Conservation (phyloP, 169 alveolate species). For the Prorocentrum cordatum region DNA sequence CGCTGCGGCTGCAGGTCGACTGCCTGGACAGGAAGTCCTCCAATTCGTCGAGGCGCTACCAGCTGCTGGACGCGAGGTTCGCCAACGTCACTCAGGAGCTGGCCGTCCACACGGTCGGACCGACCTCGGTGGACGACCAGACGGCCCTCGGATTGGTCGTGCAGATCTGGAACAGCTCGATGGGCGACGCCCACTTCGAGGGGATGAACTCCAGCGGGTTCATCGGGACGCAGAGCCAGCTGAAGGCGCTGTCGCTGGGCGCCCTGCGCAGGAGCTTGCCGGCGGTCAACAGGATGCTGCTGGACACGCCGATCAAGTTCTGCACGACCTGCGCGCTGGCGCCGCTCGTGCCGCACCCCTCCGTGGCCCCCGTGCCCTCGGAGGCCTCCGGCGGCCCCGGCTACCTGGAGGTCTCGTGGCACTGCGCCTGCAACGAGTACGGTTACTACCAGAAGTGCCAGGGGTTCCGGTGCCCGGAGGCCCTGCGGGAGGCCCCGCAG, state of each 20-base stretch:
- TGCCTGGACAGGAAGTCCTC: background rate
- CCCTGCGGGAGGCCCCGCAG: background rate
- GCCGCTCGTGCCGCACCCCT: constrained; percentile 11
- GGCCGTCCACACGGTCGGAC: too few species aligned
- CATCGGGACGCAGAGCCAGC: background rate
- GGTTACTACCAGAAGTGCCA: background rate
- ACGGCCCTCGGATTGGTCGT: too few species aligned
- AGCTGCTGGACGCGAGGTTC: constrained; percentile 1
- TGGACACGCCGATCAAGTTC: background rate
- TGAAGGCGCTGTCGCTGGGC: background rate
- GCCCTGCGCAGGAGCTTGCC: constrained; percentile 1
- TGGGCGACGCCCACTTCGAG: too few species aligned
- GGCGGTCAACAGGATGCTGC: background rate
- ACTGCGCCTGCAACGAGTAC: background rate
- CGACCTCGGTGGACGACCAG: too few species aligned
- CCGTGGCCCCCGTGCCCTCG: background rate
- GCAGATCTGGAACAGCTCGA: too few species aligned
- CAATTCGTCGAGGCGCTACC: background rate
- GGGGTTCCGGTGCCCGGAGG: constrained; percentile 12
- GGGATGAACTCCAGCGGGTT: background rate
- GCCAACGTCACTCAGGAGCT: background rate
- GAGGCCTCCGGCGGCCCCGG: background rate
- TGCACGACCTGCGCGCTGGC: constrained; percentile 12
- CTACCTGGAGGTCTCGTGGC: constrained; percentile 1
- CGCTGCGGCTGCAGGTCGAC: background rate